Evolutionary conservation across 768 basidiomycete species (phyloP).

Genomic region (Leccinum sublutescens): DNA sequence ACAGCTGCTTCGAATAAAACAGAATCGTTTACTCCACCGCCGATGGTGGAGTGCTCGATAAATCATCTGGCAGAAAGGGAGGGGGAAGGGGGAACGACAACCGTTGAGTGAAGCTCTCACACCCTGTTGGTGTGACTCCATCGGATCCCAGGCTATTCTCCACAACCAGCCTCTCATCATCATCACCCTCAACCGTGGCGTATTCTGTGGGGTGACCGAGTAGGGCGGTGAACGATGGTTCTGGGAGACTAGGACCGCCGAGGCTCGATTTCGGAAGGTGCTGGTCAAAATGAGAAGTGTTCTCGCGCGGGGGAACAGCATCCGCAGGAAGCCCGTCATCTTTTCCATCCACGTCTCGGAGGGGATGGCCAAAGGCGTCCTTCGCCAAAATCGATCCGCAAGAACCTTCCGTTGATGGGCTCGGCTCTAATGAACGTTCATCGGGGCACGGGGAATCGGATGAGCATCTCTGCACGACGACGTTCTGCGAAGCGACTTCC

Average conservation of each 20-base stretch:
- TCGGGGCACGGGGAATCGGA: not conserved
- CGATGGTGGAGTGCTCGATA: not conserved
- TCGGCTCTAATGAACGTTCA: no score
- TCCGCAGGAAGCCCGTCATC: not conserved
- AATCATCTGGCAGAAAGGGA: constrained; percentile 7
- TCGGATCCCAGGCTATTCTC: not conserved
- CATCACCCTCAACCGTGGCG: not conserved
- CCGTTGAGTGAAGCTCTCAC: constrained; percentile 5
- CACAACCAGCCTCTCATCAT: not conserved
- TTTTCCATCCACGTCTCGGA: not conserved
- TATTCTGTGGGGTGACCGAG: not conserved
- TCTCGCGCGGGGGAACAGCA: not conserved
- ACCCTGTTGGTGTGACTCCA: not conserved
- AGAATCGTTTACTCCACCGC: not conserved
- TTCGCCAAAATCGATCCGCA: not conserved
- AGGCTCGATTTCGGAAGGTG: not conserved
- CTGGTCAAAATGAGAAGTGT: not conserved
- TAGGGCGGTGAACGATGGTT: not conserved
- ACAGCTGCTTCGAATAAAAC: not conserved
- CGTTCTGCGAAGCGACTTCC: not conserved
- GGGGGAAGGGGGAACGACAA: constrained; percentile 25
- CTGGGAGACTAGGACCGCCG: not conserved
- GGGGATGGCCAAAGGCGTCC: not conserved
- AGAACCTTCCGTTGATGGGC: not conserved
- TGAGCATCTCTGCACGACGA: not conserved